A percentile compares a stretch with the other conserved stretches of the same genome.
Conservation (phyloP, 805 yeast genomes). For the Babjeviella inositovora region DNA sequence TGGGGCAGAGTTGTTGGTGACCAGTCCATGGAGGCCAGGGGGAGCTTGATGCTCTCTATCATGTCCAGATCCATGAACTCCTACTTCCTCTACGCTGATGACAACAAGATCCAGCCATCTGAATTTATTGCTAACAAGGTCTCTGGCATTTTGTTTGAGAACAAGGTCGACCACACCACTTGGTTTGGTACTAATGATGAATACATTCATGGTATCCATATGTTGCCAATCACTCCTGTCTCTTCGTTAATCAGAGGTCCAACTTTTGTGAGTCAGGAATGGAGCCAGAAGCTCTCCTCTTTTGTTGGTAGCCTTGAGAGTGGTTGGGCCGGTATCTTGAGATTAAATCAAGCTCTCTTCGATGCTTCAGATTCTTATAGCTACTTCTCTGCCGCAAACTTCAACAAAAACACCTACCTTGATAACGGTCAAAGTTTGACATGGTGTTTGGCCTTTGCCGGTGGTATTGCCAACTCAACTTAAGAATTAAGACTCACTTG, state of each 20-base stretch:
- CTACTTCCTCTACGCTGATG: slow-evolving; percentile 33
- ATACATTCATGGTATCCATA: slow-evolving; percentile 67
- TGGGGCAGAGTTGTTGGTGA: slow-evolving; percentile 53
- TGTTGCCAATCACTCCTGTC: slow-evolving; percentile 56
- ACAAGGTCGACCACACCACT: slow-evolving; percentile 58
- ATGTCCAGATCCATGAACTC: slow-evolving; percentile 34
- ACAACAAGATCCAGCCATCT: slow-evolving; percentile 27
- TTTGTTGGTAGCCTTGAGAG: slow-evolving; percentile 25
- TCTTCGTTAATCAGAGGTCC: slow-evolving; percentile 39
- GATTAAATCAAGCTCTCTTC: slow-evolving; percentile 23
- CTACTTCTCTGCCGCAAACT: slow-evolving; percentile 18
- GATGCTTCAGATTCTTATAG: slow-evolving; percentile 22
- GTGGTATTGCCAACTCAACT: too few relatives aligned
- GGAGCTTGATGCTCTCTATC: slow-evolving; percentile 40
- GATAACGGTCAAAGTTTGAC: slow-evolving; percentile 51
- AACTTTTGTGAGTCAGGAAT: slow-evolving; percentile 27
- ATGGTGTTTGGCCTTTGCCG: slow-evolving; percentile 45
- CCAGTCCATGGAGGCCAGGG: slow-evolving; percentile 30
- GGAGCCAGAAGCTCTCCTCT: slow-evolving; percentile 12
- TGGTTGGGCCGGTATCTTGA: slow-evolving; percentile 49
- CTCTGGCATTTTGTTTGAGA: slow-evolving; percentile 55
- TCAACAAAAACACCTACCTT: slow-evolving; percentile 17
- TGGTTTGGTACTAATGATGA: slow-evolving; percentile 47
- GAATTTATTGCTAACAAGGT: slow-evolving; percentile 41
- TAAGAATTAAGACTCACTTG: not conserved